Evolutionary conservation across 2,329 filamentous ascomycete species (phyloP).

Genomic region (Pseudocercospora macadamiae): DNA sequence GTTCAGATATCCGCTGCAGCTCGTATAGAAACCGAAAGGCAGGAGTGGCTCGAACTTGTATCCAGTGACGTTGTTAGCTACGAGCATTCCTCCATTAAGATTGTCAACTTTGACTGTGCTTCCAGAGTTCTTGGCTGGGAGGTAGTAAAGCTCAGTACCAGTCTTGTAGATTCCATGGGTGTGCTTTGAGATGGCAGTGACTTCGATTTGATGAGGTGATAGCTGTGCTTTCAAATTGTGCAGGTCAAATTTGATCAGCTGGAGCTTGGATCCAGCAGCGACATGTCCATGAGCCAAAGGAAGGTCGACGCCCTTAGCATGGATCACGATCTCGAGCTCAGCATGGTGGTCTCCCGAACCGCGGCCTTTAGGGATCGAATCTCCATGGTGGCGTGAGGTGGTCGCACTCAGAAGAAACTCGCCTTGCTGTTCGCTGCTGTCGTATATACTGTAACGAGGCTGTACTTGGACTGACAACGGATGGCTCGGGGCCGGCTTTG

Average conservation of each 20-base stretch:
- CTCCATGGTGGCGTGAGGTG: slow-evolving; percentile 39
- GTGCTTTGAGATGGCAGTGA: slow-evolving; percentile 31
- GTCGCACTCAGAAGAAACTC: slow-evolving; percentile 49
- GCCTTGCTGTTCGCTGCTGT: slow-evolving; percentile 43
- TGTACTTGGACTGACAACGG: slow-evolving; percentile 50
- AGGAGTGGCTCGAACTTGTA: slow-evolving; percentile 44
- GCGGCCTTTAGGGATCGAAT: slow-evolving; percentile 27
- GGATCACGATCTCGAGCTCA: slow-evolving; percentile 25
- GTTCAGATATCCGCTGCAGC: slow-evolving; percentile 40
- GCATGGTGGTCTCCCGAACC: background rate
- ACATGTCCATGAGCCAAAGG: background rate
- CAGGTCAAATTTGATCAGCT: slow-evolving; percentile 43
- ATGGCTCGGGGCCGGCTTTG: slow-evolving; percentile 39
- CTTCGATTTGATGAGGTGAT: slow-evolving; percentile 43
- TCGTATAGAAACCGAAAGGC: slow-evolving; percentile 53
- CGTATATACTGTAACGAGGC: slow-evolving; percentile 54
- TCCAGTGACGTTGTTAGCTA: slow-evolving; percentile 42
- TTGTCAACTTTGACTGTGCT: slow-evolving; percentile 53
- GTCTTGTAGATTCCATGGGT: slow-evolving; percentile 35
- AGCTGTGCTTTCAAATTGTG: slow-evolving; percentile 28
- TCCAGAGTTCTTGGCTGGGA: slow-evolving; percentile 49
- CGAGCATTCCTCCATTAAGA: slow-evolving; percentile 50
- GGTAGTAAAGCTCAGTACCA: slow-evolving; percentile 43
- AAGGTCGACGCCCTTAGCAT: slow-evolving; percentile 9
- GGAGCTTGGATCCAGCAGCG: background rate